These are phyloP conservation scores for Barnettozyma vustinii DNA, from an alignment of 805 yeast genomes.

Conservation along the genomic window DNA sequence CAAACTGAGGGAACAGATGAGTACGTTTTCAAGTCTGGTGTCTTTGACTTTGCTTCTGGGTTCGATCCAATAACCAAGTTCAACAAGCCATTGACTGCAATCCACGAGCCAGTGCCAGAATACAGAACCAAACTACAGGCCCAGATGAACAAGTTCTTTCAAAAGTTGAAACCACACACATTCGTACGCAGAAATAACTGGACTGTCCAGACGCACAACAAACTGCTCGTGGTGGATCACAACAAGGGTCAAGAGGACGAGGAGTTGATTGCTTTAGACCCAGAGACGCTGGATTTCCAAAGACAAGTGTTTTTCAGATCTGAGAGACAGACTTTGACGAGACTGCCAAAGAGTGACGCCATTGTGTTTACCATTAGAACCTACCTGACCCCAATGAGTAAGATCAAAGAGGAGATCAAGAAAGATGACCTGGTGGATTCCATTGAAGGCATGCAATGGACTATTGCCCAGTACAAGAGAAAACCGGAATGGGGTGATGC, in stretches of 20 bases:
- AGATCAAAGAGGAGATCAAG: conserved; percentile 40
- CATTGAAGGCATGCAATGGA: conserved; percentile 56
- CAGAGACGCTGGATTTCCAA: conserved; percentile 28
- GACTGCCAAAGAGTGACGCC: conserved; percentile 43
- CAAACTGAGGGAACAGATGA: conserved; percentile 31
- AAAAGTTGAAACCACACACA: conserved; percentile 45
- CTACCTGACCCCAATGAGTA: conserved; percentile 46
- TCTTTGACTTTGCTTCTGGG: conserved; percentile 66
- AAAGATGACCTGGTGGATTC: conserved; percentile 55
- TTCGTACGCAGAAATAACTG: conserved; percentile 64
- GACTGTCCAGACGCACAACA: conserved; percentile 60
- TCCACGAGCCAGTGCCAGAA: conserved; percentile 72
- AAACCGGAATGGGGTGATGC: conserved; percentile 69
- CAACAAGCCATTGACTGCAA: conserved; percentile 47
- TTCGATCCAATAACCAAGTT: conserved; percentile 56
- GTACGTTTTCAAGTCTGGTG: conserved; percentile 50
- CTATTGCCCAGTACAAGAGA: conserved; percentile 56
- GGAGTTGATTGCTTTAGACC: conserved; percentile 29
- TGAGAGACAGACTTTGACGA: conserved; percentile 54
- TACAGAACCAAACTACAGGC: conserved; percentile 48
- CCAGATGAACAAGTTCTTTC: conserved; percentile 66
- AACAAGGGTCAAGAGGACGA: conserved; percentile 33
- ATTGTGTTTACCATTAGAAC: conserved; percentile 52
- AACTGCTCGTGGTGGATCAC: conserved; percentile 40
- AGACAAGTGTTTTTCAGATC: conserved; percentile 49